These are phyloP conservation scores for Coemansia sp. DNA, from an alignment of 192 early-diverging fungal species.

Conservation along the genomic window DNA sequence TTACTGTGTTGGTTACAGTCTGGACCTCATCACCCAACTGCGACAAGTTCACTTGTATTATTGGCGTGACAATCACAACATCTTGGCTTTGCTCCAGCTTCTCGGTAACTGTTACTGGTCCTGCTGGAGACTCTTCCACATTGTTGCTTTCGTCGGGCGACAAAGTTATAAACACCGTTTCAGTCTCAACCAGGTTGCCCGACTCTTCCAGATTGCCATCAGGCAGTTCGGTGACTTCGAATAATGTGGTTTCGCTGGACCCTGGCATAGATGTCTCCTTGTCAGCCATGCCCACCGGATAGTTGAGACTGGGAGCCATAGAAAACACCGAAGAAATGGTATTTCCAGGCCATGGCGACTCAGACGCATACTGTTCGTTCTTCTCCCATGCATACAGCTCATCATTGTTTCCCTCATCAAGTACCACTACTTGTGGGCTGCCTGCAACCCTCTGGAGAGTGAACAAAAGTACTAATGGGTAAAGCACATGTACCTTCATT, in stretches of 20 bases:
- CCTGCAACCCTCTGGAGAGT: slow-evolving; percentile 15
- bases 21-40: not conserved
- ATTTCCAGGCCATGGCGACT: slow-evolving; percentile 11
- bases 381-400: slow-evolving; percentile 18
- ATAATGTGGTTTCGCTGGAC: not conserved
- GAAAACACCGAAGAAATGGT: not conserved
- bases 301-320: slow-evolving; percentile 4
- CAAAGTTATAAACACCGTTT: slow-evolving; percentile 11
- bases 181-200: not conserved
- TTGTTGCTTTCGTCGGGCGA: not conserved
- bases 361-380: slow-evolving; percentile 18
- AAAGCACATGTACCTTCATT: slow-evolving; percentile 9
- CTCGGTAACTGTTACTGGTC: not conserved
- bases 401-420: not conserved
- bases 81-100: not conserved
- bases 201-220: not conserved
- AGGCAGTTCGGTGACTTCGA: not conserved
- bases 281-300: slow-evolving; percentile 7
- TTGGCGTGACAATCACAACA: not conserved
- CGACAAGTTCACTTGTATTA: slow-evolving; percentile 5
- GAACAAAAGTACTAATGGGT: slow-evolving; percentile 5
- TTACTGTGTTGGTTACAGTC: slow-evolving; percentile 1
- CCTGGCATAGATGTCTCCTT: slow-evolving; percentile 14
- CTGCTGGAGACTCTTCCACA: not conserved
- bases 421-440: slow-evolving; percentile 9